Conservation (phyloP, 441 rosid species). For the Sinapis alba region DNA sequence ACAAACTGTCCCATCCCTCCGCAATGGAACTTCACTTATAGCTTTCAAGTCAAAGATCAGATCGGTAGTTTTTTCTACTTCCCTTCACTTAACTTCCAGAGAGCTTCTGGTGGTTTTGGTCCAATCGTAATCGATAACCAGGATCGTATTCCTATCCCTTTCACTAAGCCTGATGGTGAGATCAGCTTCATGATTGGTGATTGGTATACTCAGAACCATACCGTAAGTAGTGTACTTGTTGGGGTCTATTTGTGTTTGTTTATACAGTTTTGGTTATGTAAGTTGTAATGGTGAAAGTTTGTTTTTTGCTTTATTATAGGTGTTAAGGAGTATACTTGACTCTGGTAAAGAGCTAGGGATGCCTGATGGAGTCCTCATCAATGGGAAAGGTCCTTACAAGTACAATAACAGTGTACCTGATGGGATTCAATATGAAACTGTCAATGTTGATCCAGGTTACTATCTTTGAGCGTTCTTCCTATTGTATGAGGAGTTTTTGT, state of each 20-base stretch:
- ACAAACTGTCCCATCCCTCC: slow-evolving; percentile 83
- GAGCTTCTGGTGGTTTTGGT: slow-evolving; percentile 97
- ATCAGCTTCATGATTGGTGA: slow-evolving; percentile 76
- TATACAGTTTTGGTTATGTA: neutral
- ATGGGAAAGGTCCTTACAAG: slow-evolving; percentile 88
- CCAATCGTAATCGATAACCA: slow-evolving; percentile 68
- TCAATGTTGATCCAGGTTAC: slow-evolving; percentile 78
- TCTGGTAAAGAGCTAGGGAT: slow-evolving; percentile 87
- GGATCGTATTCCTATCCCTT: slow-evolving; percentile 60
- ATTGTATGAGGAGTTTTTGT: no score
- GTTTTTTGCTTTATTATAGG: slow-evolving; percentile 55
- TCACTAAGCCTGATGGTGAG: slow-evolving; percentile 78
- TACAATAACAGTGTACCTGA: slow-evolving; percentile 78
- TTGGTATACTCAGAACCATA: slow-evolving; percentile 83
- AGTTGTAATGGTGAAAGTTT: slow-evolving; percentile 1
- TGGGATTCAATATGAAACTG: slow-evolving; percentile 71
- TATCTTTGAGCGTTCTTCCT: neutral
- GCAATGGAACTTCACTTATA: slow-evolving; percentile 64
- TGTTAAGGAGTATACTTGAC: slow-evolving; percentile 67
- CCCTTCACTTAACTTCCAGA: slow-evolving; percentile 81
- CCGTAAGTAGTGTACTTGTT: slow-evolving; percentile 51
- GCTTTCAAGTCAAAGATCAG: slow-evolving; percentile 91
- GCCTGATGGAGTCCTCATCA: slow-evolving; percentile 95
- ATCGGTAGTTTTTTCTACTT: slow-evolving; percentile 89
- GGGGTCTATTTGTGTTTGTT: neutral